Base-by-base conservation (phyloP, 2,329 filamentous ascomycete genomes). In the Trematosphaeria pertusa region DNA sequence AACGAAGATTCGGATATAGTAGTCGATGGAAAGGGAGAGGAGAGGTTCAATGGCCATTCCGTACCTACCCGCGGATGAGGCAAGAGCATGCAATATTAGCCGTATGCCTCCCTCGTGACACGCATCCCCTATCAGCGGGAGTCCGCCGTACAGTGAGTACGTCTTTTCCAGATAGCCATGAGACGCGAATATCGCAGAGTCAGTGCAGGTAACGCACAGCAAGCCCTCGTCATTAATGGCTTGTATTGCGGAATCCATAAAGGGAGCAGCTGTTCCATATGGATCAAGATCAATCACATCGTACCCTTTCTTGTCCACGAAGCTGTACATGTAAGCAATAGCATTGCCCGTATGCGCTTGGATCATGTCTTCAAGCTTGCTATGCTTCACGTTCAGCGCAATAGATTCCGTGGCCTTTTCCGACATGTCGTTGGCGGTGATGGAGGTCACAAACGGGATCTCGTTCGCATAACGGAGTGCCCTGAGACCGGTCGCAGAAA, bases 211-310 rank as follows among this genome's bases (percentile, higher is more conserved):
- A 4, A 99, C 88, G 69, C 92, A 97, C 4, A 99, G 81, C 30
- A 99, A 79, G 3, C 94, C 94, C 1, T 93, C 93, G 59, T 97
- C 90, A 54, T 88, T 85, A 6, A 97, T 82, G 1, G 89, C 85
- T 73, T 97, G 92, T 7, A 99, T 79, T 1, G 94, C 91, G 1
- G 90, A 86, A 67, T 99, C 94, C 43, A 99, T 81, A 71, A 99
- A 99, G 1, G 90, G 89, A 8, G 89, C 90, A 1, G 93, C 94
- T 0, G 91, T 95, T 32, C 94, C 94, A 63, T 99, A 99, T 0
- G 94, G 94, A 69, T 99, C 94, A 21, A 99, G 81, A 69, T 99
- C 94, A 54, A 99, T 94, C 17, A 97, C 92, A 70, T 97, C 90
- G 70, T 96, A 99, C 6, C 67, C 67, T 68, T 67, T 74, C 60